phyloP scores from a whole-genome alignment of 192 early-diverging fungal species.

The Ambispora gerdemannii region DNA sequence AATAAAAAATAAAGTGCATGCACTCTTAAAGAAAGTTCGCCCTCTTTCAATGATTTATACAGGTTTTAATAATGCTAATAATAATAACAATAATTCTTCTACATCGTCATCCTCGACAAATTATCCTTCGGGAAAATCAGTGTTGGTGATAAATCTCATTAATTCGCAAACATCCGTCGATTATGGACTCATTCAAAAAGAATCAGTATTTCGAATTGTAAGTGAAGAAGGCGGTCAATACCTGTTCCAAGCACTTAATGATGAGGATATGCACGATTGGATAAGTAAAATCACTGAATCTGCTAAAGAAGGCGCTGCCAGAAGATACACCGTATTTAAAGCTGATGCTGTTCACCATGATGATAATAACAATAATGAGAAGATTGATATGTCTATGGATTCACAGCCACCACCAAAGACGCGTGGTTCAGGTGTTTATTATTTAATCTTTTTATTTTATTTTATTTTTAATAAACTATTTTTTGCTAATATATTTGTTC shows the following conservation, averaged over 20 bases:
- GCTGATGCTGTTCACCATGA: too few relatives aligned
- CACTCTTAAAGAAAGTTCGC: too few relatives aligned
- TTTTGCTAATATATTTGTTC: background rate
- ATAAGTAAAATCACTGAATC: slow-evolving; percentile 63
- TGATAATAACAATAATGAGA: too few relatives aligned
- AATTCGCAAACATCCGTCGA: slow-evolving; percentile 70
- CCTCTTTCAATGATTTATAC: too few relatives aligned
- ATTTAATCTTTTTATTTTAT: background rate
- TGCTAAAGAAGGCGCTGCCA: slow-evolving; percentile 66
- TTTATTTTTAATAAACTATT: background rate
- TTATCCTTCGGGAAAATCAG: too few relatives aligned
- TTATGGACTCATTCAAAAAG: slow-evolving; percentile 61
- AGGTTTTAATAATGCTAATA: too few relatives aligned
- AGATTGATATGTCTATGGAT: too few relatives aligned
- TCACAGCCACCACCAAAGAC: too few relatives aligned
- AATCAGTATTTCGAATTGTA: slow-evolving; percentile 74
- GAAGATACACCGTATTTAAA: slow-evolving; percentile 64
- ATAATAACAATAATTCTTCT: too few relatives aligned
- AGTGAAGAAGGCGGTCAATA: slow-evolving; percentile 81
- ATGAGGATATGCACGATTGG: slow-evolving; percentile 73
- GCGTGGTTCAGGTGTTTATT: slow-evolving; percentile 35
- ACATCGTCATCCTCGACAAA: too few relatives aligned
- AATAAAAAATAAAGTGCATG: too few relatives aligned
- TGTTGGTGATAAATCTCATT: slow-evolving; percentile 73
- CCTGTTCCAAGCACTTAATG: slow-evolving; percentile 62